Evolutionary conservation across 2,329 filamentous ascomycete species (phyloP), one percentile per base, ranked within the genome.

Genomic region (Exophiala phaeomuriformis): DNA sequence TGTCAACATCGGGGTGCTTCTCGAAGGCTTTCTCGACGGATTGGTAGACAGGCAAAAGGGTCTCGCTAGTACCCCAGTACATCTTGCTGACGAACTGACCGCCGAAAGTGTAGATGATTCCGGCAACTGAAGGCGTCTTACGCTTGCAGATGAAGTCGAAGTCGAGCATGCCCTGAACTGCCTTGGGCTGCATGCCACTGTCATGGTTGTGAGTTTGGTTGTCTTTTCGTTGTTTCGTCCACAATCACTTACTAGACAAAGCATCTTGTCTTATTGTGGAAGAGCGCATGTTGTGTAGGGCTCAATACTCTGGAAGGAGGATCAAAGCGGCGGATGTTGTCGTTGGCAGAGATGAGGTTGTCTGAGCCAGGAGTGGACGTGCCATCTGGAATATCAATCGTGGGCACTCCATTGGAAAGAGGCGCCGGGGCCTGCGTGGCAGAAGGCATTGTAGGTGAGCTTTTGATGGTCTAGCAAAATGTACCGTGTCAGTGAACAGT

Each of bases 121-220:
- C 93, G 64, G 93, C 93, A 55, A 98, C 93, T 55, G 93, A 98
- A 62, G 93, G 93, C 57, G 88, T 94, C 71, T 84, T 82, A 68
- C 93, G 88, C 84, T 97, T 97, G 90, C 93, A 98, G 78, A 98
- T 98, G 82, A 97, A 98, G 81, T 98, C 93, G 74, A 98, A 98
- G 76, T 98, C 93, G 72, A 98, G 87, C 86, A 90, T 90, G 72
- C 86, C 86, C 77, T 90, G 87, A 64, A 90, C 87, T 65, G 88
- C 87, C 73, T 90, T 85, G 69, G 93, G 91, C 79, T 98, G 93
- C 70, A 98, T 88, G 74, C 93, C 93, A 77, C 81, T 84, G 66
- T 47, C 48, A 19, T 32, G 19, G 36, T 36, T 43, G 64, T 73
- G 57, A 72, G 68, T 40, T 41, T 7, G n/a, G 64, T 9, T 39